Percentiles rank a stretch among this genome's conserved stretches.
These are phyloP conservation scores for Asterophora lycoperdoides DNA, from an alignment of 768 basidiomycete genomes.

Conservation along the genomic window DNA sequence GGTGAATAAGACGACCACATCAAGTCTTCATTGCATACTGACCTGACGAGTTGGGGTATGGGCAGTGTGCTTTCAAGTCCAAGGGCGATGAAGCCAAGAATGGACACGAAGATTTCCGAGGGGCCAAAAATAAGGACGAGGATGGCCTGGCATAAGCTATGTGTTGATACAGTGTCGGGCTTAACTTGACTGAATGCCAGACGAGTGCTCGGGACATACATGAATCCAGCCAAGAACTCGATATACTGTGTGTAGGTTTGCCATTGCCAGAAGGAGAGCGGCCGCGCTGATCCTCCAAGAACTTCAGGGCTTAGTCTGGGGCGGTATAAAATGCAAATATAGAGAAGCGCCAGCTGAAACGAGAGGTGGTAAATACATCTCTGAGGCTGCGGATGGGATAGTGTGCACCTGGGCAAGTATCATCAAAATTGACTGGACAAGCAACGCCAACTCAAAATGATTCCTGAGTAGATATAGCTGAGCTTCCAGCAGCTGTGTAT, in stretches of 20 bases:
- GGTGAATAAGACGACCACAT: constrained; percentile 5
- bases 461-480: constrained; percentile 30
- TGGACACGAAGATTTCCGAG: constrained; percentile 51
- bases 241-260: constrained; percentile 70
- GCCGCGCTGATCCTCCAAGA: constrained; percentile 56
- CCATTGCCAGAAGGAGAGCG: constrained; percentile 86
- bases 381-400: background rate
- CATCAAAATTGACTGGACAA: constrained; percentile 84
- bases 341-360: constrained; percentile 65
- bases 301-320: constrained; percentile 57
- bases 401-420: constrained; percentile 69
- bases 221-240: constrained; percentile 75
- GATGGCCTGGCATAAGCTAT: constrained; percentile 64
- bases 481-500: background rate
- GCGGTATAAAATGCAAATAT: constrained; percentile 75
- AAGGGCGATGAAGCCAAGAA: constrained; percentile 72
- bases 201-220: constrained; percentile 41
- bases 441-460: constrained; percentile 69
- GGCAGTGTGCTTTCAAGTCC: constrained; percentile 87
- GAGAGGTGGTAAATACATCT: constrained; percentile 14
- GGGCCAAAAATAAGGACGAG: constrained; percentile 71
- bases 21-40: constrained; percentile 16
- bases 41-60: constrained; percentile 81
- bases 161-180: constrained; percentile 16
- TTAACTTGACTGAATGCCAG: constrained; percentile 12